phyloP scores from a whole-genome alignment of 768 basidiomycete species.

The Agaricus sinodeliciosus region DNA sequence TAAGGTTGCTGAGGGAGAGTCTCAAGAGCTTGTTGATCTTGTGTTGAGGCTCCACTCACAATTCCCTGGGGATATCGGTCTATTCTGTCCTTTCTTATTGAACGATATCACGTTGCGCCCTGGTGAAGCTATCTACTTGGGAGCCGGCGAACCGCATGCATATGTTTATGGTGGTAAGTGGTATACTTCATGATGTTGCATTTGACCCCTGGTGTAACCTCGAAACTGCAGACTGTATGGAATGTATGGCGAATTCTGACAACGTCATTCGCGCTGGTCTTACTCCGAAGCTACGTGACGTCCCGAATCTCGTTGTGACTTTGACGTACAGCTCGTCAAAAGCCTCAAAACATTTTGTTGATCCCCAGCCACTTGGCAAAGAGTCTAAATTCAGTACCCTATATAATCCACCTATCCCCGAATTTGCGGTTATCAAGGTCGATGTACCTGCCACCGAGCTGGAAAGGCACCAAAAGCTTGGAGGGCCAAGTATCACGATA shows the following conservation, averaged over 20 bases:
- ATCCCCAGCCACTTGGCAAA: conserved; percentile 41
- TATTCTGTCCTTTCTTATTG: conserved; percentile 84
- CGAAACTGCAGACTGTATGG: conserved; percentile 75
- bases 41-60: conserved; percentile 59
- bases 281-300: conserved; percentile 93
- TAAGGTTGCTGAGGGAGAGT: conserved; percentile 27
- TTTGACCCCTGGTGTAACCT: background rate
- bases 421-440: conserved; percentile 81
- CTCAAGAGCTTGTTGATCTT: conserved; percentile 47
- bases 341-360: conserved; percentile 63
- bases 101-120: conserved; percentile 76
- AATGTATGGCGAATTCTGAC: conserved; percentile 99
- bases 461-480: conserved; percentile 55
- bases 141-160: conserved; percentile 95
- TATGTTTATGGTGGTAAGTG: conserved; percentile 85
- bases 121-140: conserved; percentile 91
- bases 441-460: conserved; percentile 35
- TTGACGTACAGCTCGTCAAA: conserved; percentile 79
- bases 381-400: conserved; percentile 29
- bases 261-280: conserved; percentile 98
- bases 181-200: background rate
- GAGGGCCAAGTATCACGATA: conserved; percentile 83
- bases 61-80: conserved; percentile 90
- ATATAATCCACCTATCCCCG: conserved; percentile 90
- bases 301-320: conserved; percentile 80